Percentiles rank a stretch among this genome's conserved stretches.
Evolutionary conservation across 371 early-diverging fungal species (phyloP).

Genomic region (Mortierella sp.): DNA sequence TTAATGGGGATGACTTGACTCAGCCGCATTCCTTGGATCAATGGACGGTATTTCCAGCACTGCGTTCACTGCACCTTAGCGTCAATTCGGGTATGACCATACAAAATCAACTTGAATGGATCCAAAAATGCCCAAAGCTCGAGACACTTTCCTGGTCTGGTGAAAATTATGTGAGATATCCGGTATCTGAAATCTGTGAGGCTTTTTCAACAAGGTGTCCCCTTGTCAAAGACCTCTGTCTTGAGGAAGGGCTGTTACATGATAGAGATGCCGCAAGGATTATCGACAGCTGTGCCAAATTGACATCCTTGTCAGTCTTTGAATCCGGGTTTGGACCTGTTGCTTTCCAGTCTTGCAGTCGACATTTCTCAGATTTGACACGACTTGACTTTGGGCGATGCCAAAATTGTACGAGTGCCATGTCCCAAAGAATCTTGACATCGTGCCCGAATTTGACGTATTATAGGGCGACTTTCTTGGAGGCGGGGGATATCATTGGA

Average conservation of each 20-base stretch:
- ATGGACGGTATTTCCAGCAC: slow-evolving; percentile 10
- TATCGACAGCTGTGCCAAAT: background rate
- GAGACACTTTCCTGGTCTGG: slow-evolving; percentile 3
- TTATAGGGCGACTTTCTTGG: slow-evolving; percentile 3
- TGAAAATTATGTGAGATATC: background rate
- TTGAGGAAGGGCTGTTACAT: background rate
- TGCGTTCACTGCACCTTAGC: background rate
- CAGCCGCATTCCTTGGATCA: background rate
- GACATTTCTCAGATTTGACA: slow-evolving; percentile 17
- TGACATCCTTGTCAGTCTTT: slow-evolving; percentile 12
- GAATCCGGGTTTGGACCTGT: slow-evolving; percentile 1
- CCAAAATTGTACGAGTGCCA: slow-evolving; percentile 6
- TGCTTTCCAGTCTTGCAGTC: slow-evolving; percentile 8
- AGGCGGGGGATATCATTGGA: slow-evolving; percentile 19
- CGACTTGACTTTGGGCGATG: slow-evolving; percentile 15
- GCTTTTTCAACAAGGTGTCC: slow-evolving; percentile 11
- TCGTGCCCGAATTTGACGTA: slow-evolving; percentile 7
- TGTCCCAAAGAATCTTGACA: slow-evolving; percentile 16
- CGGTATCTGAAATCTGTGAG: background rate
- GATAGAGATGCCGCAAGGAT: slow-evolving; percentile 11
- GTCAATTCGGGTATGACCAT: slow-evolving; percentile 1
- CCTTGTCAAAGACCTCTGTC: background rate
- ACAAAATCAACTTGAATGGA: background rate
- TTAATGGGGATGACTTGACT: background rate
- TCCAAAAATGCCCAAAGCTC: slow-evolving; percentile 13